These are phyloP conservation scores for Wilcoxina mikolae DNA, from an alignment of 495 filamentous ascomycete genomes.

Conservation along the genomic window DNA sequence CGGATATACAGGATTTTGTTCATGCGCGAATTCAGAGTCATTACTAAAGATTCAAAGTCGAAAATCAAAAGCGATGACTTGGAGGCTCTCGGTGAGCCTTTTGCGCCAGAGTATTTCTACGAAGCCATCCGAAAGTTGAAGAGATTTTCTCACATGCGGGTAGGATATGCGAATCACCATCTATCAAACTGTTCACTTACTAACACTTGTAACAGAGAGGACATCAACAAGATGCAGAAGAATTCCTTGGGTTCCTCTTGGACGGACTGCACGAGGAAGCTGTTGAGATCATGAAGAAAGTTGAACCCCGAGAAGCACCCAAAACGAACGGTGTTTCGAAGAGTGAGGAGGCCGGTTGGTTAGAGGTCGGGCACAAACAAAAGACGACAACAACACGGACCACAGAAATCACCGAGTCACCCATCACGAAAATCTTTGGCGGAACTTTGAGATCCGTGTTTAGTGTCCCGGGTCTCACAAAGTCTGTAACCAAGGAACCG, in stretches of 20 bases:
- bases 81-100: slow-evolving; percentile 80
- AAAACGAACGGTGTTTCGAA: slow-evolving; percentile 24
- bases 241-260: slow-evolving; percentile 87
- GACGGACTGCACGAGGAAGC: slow-evolving; percentile 92
- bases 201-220: slow-evolving; percentile 47
- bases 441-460: slow-evolving; percentile 84
- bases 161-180: slow-evolving; percentile 31
- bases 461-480: slow-evolving; percentile 69
- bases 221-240: slow-evolving; percentile 95
- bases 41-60: slow-evolving; percentile 62
- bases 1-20: slow-evolving; percentile 65
- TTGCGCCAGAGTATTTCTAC: slow-evolving; percentile 90
- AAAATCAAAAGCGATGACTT: slow-evolving; percentile 64
- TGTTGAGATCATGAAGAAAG: slow-evolving; percentile 51
- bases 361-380: slow-evolving; percentile 88
- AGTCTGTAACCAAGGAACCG: slow-evolving; percentile 79
- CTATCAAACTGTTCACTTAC: slow-evolving; percentile 7
- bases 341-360: slow-evolving; percentile 48
- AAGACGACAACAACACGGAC: slow-evolving; percentile 74
- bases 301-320: slow-evolving; percentile 26
- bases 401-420: slow-evolving; percentile 65
- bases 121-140: slow-evolving; percentile 75
- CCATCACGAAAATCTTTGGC: slow-evolving; percentile 86
- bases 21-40: slow-evolving; percentile 78
- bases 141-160: slow-evolving; percentile 80